Conservation (phyloP, 2,329 filamentous ascomycete genomes). For the Chrysoporthe deuterocubensis region DNA sequence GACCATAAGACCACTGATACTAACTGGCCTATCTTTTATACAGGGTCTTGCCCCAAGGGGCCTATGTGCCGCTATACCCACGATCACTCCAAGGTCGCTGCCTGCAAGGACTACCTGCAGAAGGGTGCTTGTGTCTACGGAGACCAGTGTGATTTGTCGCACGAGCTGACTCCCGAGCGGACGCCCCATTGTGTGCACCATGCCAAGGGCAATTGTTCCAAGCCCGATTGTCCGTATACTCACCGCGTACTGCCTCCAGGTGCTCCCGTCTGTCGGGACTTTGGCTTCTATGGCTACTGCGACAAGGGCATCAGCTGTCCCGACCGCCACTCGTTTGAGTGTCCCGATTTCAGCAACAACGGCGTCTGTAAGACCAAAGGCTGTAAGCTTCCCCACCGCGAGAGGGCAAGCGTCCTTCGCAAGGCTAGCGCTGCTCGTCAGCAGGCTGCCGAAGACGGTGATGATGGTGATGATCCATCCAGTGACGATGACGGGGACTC, state of each 20-base stretch:
- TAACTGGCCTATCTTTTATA: conserved; percentile 33
- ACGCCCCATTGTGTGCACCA: conserved; percentile 90
- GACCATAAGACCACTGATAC: conserved; percentile 7
- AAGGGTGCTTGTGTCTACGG: conserved; percentile 79
- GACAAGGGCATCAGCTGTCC: conserved; percentile 77
- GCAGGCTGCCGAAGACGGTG: conserved; percentile 50
- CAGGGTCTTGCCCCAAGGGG: conserved; percentile 86
- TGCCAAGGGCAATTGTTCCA: conserved; percentile 86
- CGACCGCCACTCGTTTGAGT: conserved; percentile 88
- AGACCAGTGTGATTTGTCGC: conserved; percentile 85
- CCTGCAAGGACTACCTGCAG: conserved; percentile 86
- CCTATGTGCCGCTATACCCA: conserved; percentile 80
- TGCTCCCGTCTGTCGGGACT: conserved; percentile 80
- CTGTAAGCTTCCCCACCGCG: conserved; percentile 86
- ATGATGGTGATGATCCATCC: conserved; percentile 68
- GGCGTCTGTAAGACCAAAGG: conserved; percentile 80
- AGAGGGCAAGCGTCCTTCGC: conserved; percentile 80
- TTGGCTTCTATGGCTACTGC: conserved; percentile 89
- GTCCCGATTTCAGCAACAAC: conserved; percentile 92
- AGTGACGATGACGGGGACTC: conserved; percentile 75
- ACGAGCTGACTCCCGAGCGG: conserved; percentile 81
- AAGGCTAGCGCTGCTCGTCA: conserved; percentile 60
- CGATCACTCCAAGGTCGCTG: conserved; percentile 82
- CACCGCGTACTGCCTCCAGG: conserved; percentile 78
- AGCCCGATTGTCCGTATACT: conserved; percentile 82